These are phyloP conservation scores for Rehmannia glutinosa DNA, from an alignment of 257 asterid species.

Conservation along the genomic window DNA sequence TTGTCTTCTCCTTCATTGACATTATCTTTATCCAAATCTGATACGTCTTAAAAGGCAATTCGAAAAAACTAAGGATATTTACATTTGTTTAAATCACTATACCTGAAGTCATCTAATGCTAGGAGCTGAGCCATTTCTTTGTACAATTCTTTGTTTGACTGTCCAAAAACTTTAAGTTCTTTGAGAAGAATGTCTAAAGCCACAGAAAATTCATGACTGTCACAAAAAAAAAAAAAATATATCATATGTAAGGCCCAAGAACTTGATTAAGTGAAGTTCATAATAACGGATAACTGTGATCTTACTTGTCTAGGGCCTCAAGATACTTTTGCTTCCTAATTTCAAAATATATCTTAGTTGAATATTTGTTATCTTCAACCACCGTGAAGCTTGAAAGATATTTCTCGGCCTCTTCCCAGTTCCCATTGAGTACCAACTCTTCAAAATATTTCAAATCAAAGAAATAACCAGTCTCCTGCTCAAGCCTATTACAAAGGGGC, in stretches of 20 bases:
- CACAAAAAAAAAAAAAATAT: background rate
- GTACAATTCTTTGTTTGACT: conserved; percentile 49
- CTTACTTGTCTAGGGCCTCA: conserved; percentile 75
- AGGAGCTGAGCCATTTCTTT: conserved; percentile 60
- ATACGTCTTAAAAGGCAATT: background rate
- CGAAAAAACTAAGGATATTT: too few relatives aligned
- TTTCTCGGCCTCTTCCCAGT: conserved; percentile 55
- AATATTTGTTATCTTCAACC: conserved; percentile 46
- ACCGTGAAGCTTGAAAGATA: conserved; percentile 54
- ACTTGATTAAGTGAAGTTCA: background rate
- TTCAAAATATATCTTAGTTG: conserved; percentile 66
- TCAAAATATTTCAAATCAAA: conserved; percentile 59
- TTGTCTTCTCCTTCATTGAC: background rate
- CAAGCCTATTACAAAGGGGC: conserved; percentile 43
- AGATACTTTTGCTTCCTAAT: conserved; percentile 75
- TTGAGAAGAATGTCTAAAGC: conserved; percentile 63
- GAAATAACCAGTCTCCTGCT: conserved; percentile 66
- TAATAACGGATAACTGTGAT: too few relatives aligned
- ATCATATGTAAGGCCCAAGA: background rate
- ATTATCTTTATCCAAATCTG: background rate
- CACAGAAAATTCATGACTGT: conserved; percentile 44
- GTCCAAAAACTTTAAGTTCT: conserved; percentile 61
- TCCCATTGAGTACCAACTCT: conserved; percentile 43
- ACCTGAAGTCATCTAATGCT: conserved; percentile 67
- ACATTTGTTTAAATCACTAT: too few relatives aligned